Percentiles rank a stretch among this genome's conserved stretches.
phyloP scores from a whole-genome alignment of 1,284 basidiomycete species.

The Apiotrichum mycotoxinovorans region DNA sequence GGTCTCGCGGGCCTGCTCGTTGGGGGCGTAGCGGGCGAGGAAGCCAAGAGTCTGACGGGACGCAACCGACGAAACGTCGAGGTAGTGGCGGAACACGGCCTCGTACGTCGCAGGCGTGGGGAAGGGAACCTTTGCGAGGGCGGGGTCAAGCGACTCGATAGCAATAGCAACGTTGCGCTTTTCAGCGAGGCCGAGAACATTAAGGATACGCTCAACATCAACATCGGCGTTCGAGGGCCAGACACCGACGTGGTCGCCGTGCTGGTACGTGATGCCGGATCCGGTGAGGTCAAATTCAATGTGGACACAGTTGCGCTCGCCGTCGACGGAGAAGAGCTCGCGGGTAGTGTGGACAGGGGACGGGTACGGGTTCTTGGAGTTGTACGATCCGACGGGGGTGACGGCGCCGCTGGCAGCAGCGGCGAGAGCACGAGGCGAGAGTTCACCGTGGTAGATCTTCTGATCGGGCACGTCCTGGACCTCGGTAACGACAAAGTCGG shows the following conservation, averaged over 20 bases:
- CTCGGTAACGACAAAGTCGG: conserved; percentile 90
- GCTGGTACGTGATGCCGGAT: conserved; percentile 96
- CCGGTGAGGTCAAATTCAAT: conserved; percentile 92
- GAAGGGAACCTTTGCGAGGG: conserved; percentile 97
- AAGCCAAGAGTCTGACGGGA: conserved; percentile 88
- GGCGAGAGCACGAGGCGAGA: conserved; percentile 78
- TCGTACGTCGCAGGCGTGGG: conserved; percentile 93
- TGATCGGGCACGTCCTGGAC: conserved; percentile 63
- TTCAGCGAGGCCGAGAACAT: conserved; percentile 70
- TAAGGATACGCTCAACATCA: conserved; percentile 85
- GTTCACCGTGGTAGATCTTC: conserved; percentile 89
- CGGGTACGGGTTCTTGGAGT: conserved; percentile 94
- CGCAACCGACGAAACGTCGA: conserved; percentile 88
- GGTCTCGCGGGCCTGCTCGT: conserved; percentile 67
- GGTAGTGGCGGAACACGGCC: conserved; percentile 92
- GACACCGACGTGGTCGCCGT: conserved; percentile 94
- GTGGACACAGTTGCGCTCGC: conserved; percentile 90
- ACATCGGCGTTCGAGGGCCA: conserved; percentile 94
- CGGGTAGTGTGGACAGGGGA: conserved; percentile 72
- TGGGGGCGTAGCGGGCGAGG: conserved; percentile 84
- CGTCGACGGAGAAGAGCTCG: conserved; percentile 75
- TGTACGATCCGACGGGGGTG: conserved; percentile 59
- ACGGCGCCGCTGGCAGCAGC: conserved; percentile 32
- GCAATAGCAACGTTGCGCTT: conserved; percentile 78
- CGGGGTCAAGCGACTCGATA: conserved; percentile 93